These are phyloP conservation scores for Ambrosia hybrid DNA, from an alignment of 140 eudicot species.

Conservation along the genomic window DNA sequence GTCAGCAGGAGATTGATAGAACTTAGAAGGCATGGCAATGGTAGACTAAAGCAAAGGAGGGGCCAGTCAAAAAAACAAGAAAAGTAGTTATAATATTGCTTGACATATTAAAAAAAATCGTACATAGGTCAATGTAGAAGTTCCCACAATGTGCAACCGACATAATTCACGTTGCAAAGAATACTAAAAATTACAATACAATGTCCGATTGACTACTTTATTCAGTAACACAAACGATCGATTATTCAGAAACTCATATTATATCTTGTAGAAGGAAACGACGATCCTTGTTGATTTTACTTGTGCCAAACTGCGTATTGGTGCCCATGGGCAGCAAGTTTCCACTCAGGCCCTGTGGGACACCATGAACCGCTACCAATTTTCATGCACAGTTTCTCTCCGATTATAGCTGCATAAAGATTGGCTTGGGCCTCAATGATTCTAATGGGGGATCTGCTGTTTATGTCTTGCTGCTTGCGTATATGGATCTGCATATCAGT, in stretches of 20 bases:
- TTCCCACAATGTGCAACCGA: background rate
- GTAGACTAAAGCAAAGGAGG: no score
- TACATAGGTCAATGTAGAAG: background rate
- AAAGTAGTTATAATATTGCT: no score
- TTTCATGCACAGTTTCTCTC: slow-evolving; percentile 81
- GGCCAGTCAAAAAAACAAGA: no score
- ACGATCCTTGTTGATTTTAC: slow-evolving; percentile 25
- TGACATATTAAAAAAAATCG: no score
- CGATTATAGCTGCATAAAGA: slow-evolving; percentile 78
- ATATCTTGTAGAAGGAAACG: slow-evolving; percentile 13
- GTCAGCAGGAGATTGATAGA: no score
- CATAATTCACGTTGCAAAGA: background rate
- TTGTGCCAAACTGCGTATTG: slow-evolving; percentile 89
- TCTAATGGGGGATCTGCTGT: slow-evolving; percentile 68
- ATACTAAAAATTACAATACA: background rate
- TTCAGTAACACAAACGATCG: slow-evolving; percentile 2
- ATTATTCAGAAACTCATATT: slow-evolving; percentile 17
- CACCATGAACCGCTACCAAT: slow-evolving; percentile 92
- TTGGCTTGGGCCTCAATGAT: slow-evolving; percentile 75
- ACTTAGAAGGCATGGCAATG: no score
- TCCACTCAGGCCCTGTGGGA: slow-evolving; percentile 81
- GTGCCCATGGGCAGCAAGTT: slow-evolving; percentile 74
- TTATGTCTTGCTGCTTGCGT: slow-evolving; percentile 59
- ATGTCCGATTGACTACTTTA: slow-evolving; percentile 12
- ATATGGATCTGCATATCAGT: slow-evolving; percentile 54